A percentile compares a stretch with the other conserved stretches of the same genome.
Evolutionary conservation across 2,329 filamentous ascomycete species (phyloP).

Genomic region (Talaromyces pinophilus): DNA sequence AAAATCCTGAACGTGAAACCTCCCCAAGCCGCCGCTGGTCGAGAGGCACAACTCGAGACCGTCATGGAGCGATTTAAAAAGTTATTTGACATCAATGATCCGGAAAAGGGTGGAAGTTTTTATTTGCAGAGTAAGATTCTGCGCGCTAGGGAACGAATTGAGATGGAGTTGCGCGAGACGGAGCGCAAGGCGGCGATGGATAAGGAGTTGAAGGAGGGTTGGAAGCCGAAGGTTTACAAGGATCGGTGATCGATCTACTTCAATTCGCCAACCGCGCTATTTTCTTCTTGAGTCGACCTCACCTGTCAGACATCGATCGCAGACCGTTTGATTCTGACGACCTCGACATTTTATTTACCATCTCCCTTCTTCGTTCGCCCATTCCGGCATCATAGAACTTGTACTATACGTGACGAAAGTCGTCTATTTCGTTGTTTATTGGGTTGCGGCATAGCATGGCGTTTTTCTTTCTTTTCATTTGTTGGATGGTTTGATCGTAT

Average conservation of each 20-base stretch:
- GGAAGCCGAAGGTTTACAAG: slow-evolving; percentile 94
- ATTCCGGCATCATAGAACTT: slow-evolving; percentile 22
- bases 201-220: slow-evolving; percentile 78
- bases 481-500: slow-evolving; percentile 24
- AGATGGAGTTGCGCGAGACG: slow-evolving; percentile 75
- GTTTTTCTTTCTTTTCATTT: slow-evolving; percentile 31
- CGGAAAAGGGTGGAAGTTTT: slow-evolving; percentile 93
- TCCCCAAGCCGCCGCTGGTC: slow-evolving; percentile 60
- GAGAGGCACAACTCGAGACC: slow-evolving; percentile 74
- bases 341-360: slow-evolving; percentile 15
- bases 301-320: neutral
- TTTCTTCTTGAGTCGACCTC: neutral
- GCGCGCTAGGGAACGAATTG: slow-evolving; percentile 85
- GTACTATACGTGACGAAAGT: slow-evolving; percentile 22
- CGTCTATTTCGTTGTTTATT: slow-evolving; percentile 18
- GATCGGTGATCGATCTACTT: slow-evolving; percentile 58
- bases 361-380: slow-evolving; percentile 21
- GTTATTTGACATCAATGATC: slow-evolving; percentile 91
- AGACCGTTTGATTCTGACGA: slow-evolving; percentile 1
- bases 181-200: slow-evolving; percentile 71
- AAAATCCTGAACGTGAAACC: slow-evolving; percentile 95
- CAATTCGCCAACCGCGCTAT: neutral
- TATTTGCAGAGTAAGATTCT: slow-evolving; percentile 98
- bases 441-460: slow-evolving; percentile 45
- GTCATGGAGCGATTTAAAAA: slow-evolving; percentile 89